Conservation (phyloP, 805 yeast species). For the Vanderwaltozyma verrucispora region DNA sequence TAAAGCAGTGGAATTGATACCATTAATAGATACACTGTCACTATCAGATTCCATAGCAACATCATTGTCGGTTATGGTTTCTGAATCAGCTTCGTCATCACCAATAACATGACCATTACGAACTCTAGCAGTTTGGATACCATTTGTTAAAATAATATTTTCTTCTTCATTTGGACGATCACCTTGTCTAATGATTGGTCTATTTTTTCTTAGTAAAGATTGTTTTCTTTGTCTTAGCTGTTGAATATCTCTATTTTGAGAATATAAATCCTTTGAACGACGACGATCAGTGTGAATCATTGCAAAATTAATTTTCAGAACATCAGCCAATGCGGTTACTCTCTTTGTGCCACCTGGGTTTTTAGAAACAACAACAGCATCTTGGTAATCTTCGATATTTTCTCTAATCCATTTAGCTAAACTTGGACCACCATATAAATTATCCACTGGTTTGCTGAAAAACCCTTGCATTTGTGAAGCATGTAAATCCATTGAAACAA, state of each 20-base stretch:
- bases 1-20: conserved; percentile 43
- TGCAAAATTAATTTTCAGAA: conserved; percentile 90
- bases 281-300: conserved; percentile 98
- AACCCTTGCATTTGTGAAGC: conserved; percentile 99
- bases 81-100: conserved; percentile 50
- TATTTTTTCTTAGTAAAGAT: conserved; percentile 37
- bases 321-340: conserved; percentile 96
- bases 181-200: conserved; percentile 32
- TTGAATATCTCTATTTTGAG: conserved; percentile 32
- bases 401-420: conserved; percentile 93
- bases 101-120: conserved; percentile 96
- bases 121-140: conserved; percentile 90
- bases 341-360: conserved; percentile 99
- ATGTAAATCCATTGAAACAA: conserved; percentile 89
- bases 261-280: conserved; percentile 58
- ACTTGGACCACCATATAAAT: conserved; percentile 92
- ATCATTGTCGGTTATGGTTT: conserved; percentile 21
- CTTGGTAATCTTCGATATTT: conserved; percentile 73
- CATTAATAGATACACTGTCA: conserved; percentile 14
- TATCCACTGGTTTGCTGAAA: conserved; percentile 94
- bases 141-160: conserved; percentile 60
- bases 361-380: conserved; percentile 95
- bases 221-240: conserved; percentile 35
- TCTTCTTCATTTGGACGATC: conserved; percentile 48
- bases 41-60: conserved; percentile 21